phyloP scores from a whole-genome alignment of 495 filamentous ascomycete species.

The Penicillium odoratum region DNA sequence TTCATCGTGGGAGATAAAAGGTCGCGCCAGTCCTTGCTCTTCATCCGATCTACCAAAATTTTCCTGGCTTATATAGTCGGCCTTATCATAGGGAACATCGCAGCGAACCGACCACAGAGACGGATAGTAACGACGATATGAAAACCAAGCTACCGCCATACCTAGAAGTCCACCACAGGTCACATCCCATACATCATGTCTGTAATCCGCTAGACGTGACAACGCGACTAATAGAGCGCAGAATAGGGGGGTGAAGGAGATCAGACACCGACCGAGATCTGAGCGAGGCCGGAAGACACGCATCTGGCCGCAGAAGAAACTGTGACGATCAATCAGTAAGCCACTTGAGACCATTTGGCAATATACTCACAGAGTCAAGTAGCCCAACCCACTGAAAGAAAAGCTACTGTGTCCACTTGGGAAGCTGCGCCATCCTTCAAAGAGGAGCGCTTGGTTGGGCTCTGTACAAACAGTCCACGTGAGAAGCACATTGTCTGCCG shows the following conservation, averaged over 20 bases:
- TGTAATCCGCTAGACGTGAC: slow-evolving; percentile 88
- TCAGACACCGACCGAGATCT: slow-evolving; percentile 64
- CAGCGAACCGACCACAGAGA: slow-evolving; percentile 48
- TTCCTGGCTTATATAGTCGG: slow-evolving; percentile 32
- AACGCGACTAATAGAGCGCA: slow-evolving; percentile 87
- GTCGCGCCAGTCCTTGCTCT: slow-evolving; percentile 33
- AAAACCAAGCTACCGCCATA: slow-evolving; percentile 72
- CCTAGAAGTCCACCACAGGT: slow-evolving; percentile 74
- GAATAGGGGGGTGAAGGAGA: slow-evolving; percentile 63
- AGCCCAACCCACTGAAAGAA: slow-evolving; percentile 83
- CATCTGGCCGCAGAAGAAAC: slow-evolving; percentile 76
- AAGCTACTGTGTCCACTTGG: slow-evolving; percentile 88
- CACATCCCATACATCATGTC: slow-evolving; percentile 95
- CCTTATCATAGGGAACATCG: slow-evolving; percentile 54
- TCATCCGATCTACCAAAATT: slow-evolving; percentile 49
- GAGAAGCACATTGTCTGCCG: slow-evolving; percentile 66
- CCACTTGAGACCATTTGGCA: background rate
- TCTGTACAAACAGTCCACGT: slow-evolving; percentile 79
- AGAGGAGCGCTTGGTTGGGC: slow-evolving; percentile 69
- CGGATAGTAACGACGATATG: slow-evolving; percentile 73
- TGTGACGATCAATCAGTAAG: slow-evolving; percentile 17
- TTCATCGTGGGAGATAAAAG: slow-evolving; percentile 17
- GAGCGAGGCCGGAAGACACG: slow-evolving; percentile 73
- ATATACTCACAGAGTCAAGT: slow-evolving; percentile 59
- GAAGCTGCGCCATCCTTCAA: slow-evolving; percentile 93